Evolutionary conservation across 257 asterid species (phyloP).

Genomic region (Anisodus tanguticus): DNA sequence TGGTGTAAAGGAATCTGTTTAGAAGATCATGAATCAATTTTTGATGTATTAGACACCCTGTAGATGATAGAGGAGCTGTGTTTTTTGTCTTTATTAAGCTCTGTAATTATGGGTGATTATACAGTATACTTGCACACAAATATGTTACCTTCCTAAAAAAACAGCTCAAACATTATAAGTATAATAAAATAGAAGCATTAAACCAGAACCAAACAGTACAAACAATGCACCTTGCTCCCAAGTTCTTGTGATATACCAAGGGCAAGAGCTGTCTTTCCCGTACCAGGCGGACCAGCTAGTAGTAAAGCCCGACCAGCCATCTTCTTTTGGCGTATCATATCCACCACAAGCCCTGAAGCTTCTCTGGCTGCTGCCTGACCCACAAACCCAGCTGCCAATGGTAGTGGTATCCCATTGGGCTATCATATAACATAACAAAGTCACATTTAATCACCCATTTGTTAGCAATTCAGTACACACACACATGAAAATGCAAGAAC

Average conservation of each 20-base stretch:
- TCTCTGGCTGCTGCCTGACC: conserved; percentile 96
- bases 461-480: neutral
- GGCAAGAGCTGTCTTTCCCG: conserved; percentile 98
- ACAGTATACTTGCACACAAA: too few relatives aligned
- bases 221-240: conserved; percentile 80
- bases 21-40: too few relatives aligned
- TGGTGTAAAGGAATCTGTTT: too few relatives aligned
- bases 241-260: conserved; percentile 93
- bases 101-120: too few relatives aligned
- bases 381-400: conserved; percentile 94
- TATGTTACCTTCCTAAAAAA: too few relatives aligned
- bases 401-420: conserved; percentile 83
- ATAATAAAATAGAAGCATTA: conserved; percentile 1
- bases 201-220: neutral
- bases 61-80: too few relatives aligned
- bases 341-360: conserved; percentile 90
- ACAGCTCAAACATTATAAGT: neutral
- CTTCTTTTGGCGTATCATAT: conserved; percentile 95
- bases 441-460: neutral
- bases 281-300: conserved; percentile 97
- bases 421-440: conserved; percentile 25
- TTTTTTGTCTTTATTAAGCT: too few relatives aligned
- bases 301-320: conserved; percentile 95
- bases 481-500: neutral
- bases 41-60: too few relatives aligned